Conservation (phyloP, 306 rosid genomes). For the Cucurbita ficifolia region DNA sequence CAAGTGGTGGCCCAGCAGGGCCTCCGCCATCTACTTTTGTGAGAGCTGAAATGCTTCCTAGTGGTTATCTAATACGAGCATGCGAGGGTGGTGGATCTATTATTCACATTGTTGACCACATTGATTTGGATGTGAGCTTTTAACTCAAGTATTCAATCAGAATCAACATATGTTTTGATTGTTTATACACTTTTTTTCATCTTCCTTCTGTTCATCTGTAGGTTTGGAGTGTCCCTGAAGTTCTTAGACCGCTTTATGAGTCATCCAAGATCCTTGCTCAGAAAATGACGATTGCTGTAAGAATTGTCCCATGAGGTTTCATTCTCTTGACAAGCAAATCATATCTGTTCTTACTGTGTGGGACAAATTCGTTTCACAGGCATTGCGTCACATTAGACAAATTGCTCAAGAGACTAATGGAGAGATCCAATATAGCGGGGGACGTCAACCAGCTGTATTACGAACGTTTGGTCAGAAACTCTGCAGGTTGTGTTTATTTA, state of each 20-base stretch:
- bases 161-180: background rate
- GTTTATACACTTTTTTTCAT: background rate
- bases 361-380: constrained; percentile 19
- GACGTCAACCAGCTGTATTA: constrained; percentile 94
- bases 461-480: constrained; percentile 89
- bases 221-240: constrained; percentile 96
- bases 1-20: constrained; percentile 80
- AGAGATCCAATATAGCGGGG: constrained; percentile 78
- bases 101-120: constrained; percentile 86
- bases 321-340: background rate
- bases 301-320: background rate
- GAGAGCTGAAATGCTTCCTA: constrained; percentile 91
- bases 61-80: constrained; percentile 83
- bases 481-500: constrained; percentile 37
- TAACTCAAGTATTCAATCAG: background rate
- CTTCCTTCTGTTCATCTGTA: background rate
- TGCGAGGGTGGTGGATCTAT: constrained; percentile 97
- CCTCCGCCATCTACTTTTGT: constrained; percentile 62
- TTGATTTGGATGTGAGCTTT: constrained; percentile 67
- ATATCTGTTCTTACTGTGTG: background rate
- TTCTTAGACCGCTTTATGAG: constrained; percentile 23
- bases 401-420: constrained; percentile 88
- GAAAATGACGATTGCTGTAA: constrained; percentile 73
- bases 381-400: constrained; percentile 74
- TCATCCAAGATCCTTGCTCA: constrained; percentile 92